These are phyloP conservation scores for Colletotrichum tanaceti DNA, from an alignment of 2,329 filamentous ascomycete genomes.

Conservation along the genomic window DNA sequence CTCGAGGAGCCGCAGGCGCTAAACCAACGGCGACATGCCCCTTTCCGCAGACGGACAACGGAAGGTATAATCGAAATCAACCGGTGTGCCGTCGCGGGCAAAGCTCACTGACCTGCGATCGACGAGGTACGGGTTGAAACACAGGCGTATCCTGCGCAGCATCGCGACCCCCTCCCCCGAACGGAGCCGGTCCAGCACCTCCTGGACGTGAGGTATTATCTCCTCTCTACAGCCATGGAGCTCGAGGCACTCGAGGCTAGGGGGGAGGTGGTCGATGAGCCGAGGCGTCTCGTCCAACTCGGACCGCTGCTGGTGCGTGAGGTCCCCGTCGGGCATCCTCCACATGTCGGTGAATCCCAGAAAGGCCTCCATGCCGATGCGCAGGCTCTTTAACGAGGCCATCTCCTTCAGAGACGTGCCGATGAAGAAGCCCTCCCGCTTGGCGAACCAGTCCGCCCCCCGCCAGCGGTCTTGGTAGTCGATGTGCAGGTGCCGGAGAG, in stretches of 20 bases:
- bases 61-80: not conserved
- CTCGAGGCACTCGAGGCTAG: conserved; percentile 7
- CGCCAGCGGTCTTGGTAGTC: conserved; percentile 9
- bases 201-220: not conserved
- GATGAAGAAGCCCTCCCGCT: not conserved
- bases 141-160: conserved; percentile 4
- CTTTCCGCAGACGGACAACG: not conserved
- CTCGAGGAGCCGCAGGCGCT: too few species aligned
- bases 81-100: not conserved
- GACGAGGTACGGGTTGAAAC: not conserved
- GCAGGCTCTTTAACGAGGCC: conserved; percentile 2
- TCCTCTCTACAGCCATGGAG: not conserved
- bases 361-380: conserved; percentile 19
- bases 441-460: not conserved
- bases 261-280: not conserved
- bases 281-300: not conserved
- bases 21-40: too few species aligned
- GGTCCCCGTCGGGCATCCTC: not conserved
- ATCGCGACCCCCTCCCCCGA: not conserved
- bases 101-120: not conserved
- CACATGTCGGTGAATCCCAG: conserved; percentile 11
- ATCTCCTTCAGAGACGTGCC: conserved; percentile 5
- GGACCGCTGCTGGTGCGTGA: not conserved
- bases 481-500: conserved; percentile 1
- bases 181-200: not conserved